A percentile compares a stretch with the other conserved stretches of the same genome.
Evolutionary conservation across 176 grass and related monocot genomes (phyloP).

Genomic region (Oryza longistaminata): DNA sequence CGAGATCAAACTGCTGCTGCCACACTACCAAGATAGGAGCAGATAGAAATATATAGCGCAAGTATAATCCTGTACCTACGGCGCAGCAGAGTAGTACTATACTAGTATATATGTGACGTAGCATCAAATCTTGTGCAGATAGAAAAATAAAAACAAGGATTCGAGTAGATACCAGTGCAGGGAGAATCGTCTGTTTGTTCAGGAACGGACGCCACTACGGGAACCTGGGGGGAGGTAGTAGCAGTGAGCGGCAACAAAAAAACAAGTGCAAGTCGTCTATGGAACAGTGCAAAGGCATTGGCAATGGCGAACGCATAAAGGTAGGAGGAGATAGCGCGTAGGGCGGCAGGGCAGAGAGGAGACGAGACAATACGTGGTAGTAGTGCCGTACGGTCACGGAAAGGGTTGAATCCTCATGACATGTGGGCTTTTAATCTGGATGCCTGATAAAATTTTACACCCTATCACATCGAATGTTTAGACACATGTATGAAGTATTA

Average conservation of each 20-base stretch:
- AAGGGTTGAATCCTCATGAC: background rate
- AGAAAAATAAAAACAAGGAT: constrained; percentile 10
- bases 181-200: constrained; percentile 19
- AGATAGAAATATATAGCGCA: background rate
- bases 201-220: background rate
- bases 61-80: constrained; percentile 24
- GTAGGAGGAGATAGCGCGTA: background rate
- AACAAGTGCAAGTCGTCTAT: background rate
- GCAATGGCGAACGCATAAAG: background rate
- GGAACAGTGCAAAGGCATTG: background rate
- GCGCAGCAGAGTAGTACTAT: background rate
- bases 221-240: background rate
- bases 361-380: constrained; percentile 25
- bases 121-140: constrained; percentile 26
- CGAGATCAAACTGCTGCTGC: background rate
- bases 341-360: constrained; percentile 2
- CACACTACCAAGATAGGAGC: background rate
- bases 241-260: background rate
- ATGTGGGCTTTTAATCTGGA: background rate
- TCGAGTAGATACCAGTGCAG: constrained; percentile 12
- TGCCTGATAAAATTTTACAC: too few relatives aligned
- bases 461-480: too few relatives aligned
- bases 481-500: too few relatives aligned
- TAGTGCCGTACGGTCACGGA: background rate
- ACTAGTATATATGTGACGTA: background rate